Percentiles rank a stretch among this genome's conserved stretches.
These are phyloP conservation scores for Penicillium mononematosum DNA, from an alignment of 495 filamentous ascomycete genomes.

Conservation along the genomic window DNA sequence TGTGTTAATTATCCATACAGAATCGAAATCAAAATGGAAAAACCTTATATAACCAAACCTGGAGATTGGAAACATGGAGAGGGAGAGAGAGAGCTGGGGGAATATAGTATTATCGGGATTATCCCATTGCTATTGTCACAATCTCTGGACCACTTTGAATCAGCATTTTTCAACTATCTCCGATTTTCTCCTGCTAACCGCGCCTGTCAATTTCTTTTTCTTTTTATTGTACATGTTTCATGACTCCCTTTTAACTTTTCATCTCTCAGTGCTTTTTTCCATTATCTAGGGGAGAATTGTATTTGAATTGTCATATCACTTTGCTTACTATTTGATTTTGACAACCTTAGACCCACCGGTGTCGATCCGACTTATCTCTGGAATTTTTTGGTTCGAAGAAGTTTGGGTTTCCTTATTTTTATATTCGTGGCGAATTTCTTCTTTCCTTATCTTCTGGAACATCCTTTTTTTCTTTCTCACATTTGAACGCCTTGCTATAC, in stretches of 20 bases:
- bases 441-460: constrained; percentile 7
- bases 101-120: constrained; percentile 2
- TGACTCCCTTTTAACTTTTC: background rate
- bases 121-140: constrained; percentile 21
- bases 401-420: background rate
- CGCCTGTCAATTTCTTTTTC: constrained; percentile 10
- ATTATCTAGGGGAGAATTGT: background rate
- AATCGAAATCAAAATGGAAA: background rate
- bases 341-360: background rate
- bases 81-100: background rate
- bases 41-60: background rate
- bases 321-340: background rate
- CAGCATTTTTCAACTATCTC: background rate
- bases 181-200: constrained; percentile 15
- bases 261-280: background rate
- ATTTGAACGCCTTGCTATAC: no score
- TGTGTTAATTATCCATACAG: background rate
- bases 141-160: constrained; percentile 1
- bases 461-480: no score
- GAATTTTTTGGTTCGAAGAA: background rate
- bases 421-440: constrained; percentile 27
- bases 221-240: background rate
- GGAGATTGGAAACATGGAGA: background rate
- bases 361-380: constrained; percentile 16
- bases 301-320: background rate